phyloP scores from a whole-genome alignment of 129 eudicot genomes.

The Ambrosia trifida region DNA sequence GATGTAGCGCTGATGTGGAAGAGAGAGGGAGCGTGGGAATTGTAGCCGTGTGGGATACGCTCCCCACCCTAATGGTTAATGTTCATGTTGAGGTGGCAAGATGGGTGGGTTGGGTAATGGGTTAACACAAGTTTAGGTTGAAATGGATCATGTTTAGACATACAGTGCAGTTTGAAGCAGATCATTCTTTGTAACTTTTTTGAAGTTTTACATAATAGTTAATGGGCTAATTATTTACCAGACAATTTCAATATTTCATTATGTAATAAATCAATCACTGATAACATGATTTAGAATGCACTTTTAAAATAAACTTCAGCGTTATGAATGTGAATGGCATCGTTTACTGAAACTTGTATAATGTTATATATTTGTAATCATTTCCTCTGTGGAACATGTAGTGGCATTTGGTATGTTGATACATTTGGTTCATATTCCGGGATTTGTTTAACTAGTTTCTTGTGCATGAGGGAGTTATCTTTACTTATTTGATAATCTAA shows the following conservation, averaged over 20 bases:
- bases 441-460: not conserved
- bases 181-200: not conserved
- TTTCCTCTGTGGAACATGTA: not conserved
- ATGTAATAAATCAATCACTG: not conserved
- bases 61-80: not conserved
- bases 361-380: not conserved
- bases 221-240: not conserved
- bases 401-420: conserved; percentile 9
- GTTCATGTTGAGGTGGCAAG: conserved; percentile 1
- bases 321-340: conserved; percentile 14
- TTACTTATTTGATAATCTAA: conserved; percentile 11
- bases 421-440: not conserved
- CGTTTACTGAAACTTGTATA: not conserved
- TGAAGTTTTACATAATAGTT: not conserved
- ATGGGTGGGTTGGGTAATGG: conserved; percentile 2
- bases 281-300: not conserved
- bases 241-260: not conserved
- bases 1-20: no score
- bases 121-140: not conserved
- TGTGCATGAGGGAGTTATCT: conserved; percentile 3
- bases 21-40: no score
- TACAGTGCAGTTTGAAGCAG: not conserved
- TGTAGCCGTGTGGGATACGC: no score
- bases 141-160: not conserved
- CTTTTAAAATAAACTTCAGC: not conserved